Evolutionary conservation across 2,329 filamentous ascomycete species (phyloP).

Genomic region (Triangularia setosa): DNA sequence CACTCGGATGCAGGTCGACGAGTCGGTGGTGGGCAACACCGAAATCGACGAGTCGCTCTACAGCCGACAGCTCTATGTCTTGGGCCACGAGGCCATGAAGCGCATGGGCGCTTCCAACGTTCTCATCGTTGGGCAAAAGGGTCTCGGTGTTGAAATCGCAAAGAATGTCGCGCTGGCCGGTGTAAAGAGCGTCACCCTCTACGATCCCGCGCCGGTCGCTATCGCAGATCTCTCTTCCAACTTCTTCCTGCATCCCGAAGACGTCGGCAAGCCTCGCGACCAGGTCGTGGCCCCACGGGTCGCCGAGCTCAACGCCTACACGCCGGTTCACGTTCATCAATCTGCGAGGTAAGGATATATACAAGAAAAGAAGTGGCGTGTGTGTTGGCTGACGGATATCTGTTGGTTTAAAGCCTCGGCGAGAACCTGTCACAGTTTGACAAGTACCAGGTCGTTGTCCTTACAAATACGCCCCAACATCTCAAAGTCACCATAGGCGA

Average conservation of each 20-base stretch:
- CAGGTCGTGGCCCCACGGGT: conserved; percentile 82
- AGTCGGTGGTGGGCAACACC: conserved; percentile 47
- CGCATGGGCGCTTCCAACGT: conserved; percentile 97
- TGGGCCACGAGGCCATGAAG: conserved; percentile 87
- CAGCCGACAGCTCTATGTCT: conserved; percentile 68
- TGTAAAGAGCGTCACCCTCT: conserved; percentile 93
- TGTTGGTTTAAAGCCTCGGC: conserved; percentile 55
- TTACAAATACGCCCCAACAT: conserved; percentile 78
- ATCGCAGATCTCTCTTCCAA: conserved; percentile 92
- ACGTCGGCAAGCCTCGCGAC: conserved; percentile 90
- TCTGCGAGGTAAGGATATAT: conserved; percentile 45
- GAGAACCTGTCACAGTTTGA: conserved; percentile 78
- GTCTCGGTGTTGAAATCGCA: conserved; percentile 93
- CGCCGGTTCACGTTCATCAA: conserved; percentile 76
- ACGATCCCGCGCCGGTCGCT: conserved; percentile 79
- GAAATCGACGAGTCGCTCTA: conserved; percentile 72
- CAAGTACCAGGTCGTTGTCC: conserved; percentile 86
- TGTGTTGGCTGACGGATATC: conserved; percentile 12
- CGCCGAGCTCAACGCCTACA: conserved; percentile 94
- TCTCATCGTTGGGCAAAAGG: conserved; percentile 85
- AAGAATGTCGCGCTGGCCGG: conserved; percentile 98
- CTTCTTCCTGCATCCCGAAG: conserved; percentile 86
- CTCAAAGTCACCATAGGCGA: conserved; percentile 82
- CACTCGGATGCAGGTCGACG: conserved; percentile 63
- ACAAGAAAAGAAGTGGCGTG: background rate